phyloP scores from a whole-genome alignment of 495 filamentous ascomycete species.

The Talaromyces proteolyticus region DNA sequence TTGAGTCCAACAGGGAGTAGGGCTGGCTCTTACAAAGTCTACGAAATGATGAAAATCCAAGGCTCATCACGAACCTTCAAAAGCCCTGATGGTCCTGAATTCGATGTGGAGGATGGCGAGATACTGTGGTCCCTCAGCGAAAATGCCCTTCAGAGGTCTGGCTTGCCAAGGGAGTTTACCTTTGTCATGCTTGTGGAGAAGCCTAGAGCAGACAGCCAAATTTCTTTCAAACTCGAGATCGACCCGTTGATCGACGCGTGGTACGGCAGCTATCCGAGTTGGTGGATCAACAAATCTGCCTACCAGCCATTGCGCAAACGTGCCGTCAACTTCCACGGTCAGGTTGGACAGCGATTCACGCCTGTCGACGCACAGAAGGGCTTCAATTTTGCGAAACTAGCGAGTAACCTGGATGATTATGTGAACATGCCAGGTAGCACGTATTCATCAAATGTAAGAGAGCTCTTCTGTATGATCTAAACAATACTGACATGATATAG shows the following conservation, averaged over 20 bases:
- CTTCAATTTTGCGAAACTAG: slow-evolving; percentile 35
- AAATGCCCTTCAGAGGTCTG: slow-evolving; percentile 42
- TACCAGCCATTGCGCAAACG: slow-evolving; percentile 24
- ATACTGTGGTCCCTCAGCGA: slow-evolving; percentile 49
- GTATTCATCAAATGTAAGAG: slow-evolving; percentile 22
- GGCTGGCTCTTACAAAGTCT: slow-evolving; percentile 34
- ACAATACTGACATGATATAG: background rate
- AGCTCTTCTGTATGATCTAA: background rate
- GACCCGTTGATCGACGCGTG: slow-evolving; percentile 32
- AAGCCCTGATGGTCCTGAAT: slow-evolving; percentile 23
- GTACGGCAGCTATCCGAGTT: slow-evolving; percentile 25
- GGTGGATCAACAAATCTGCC: slow-evolving; percentile 18
- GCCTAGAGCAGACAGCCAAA: slow-evolving; percentile 20
- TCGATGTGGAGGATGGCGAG: slow-evolving; percentile 37
- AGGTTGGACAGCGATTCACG: slow-evolving; percentile 34
- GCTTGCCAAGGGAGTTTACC: slow-evolving; percentile 49
- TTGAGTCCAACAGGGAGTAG: slow-evolving; percentile 34
- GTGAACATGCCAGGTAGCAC: slow-evolving; percentile 35
- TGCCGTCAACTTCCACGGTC: slow-evolving; percentile 24
- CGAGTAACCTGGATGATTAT: slow-evolving; percentile 35
- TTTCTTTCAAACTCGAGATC: slow-evolving; percentile 27
- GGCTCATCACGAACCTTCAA: slow-evolving; percentile 38
- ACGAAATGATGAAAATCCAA: slow-evolving; percentile 51
- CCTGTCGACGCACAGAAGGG: slow-evolving; percentile 18
- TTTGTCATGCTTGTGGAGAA: slow-evolving; percentile 47